Percentiles rank a stretch among this genome's conserved stretches.
phyloP scores from a whole-genome alignment of 2,329 filamentous ascomycete genomes.

The Trichoderma aggressivum region DNA sequence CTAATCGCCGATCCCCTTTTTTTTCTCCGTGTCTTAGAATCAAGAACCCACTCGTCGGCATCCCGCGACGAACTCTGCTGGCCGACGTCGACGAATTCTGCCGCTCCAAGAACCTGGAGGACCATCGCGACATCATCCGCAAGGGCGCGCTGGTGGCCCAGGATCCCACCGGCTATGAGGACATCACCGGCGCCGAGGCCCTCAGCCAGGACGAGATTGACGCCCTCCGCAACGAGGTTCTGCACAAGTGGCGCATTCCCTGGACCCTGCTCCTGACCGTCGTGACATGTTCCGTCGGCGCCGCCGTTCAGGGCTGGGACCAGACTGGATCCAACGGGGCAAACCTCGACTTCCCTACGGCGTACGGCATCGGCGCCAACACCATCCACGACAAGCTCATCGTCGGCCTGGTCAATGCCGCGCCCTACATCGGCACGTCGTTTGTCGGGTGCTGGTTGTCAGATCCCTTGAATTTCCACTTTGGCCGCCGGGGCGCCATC shows the following conservation, averaged over 20 bases:
- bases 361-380: constrained; percentile 43
- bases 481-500: constrained; percentile 53
- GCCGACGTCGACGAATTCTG: constrained; percentile 61
- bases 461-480: constrained; percentile 53
- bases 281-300: constrained; percentile 64
- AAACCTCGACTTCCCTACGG: constrained; percentile 57
- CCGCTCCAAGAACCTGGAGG: constrained; percentile 53
- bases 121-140: constrained; percentile 56
- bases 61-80: constrained; percentile 50
- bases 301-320: constrained; percentile 69
- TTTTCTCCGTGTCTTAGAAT: constrained; percentile 29
- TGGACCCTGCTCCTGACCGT: constrained; percentile 63
- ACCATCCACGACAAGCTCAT: constrained; percentile 44
- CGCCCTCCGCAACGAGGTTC: constrained; percentile 57
- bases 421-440: constrained; percentile 48
- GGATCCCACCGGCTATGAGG: constrained; percentile 60
- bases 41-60: constrained; percentile 50
- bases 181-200: constrained; percentile 53
- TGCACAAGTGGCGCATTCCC: constrained; percentile 67
- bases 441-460: constrained; percentile 62
- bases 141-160: constrained; percentile 74
- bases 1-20: constrained; percentile 2
- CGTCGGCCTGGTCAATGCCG: constrained; percentile 65
- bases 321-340: constrained; percentile 63
- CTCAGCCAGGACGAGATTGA: constrained; percentile 59